Base-by-base conservation (phyloP, 441 rosid species). In the Theobroma grandiflorum region DNA sequence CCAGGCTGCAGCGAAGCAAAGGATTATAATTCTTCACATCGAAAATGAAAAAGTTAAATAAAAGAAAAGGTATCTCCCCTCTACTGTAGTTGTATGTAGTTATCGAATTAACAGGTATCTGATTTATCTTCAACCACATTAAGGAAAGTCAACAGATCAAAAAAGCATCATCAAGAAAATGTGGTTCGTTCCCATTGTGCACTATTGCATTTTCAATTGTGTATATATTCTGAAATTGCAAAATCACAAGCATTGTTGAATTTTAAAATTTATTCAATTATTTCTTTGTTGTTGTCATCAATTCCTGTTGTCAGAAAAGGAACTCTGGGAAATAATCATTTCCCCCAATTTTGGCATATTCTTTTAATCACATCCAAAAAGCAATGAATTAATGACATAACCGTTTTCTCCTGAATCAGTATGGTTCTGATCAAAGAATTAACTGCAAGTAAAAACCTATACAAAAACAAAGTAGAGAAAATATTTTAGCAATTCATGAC, bases 361-460 rank as follows among this genome's bases (percentile, higher is more conserved):
- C 52, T 55, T 20, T 55, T 22, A 55, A 42, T 38, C 64, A 73
- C 76, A 55, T 40, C 37, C 49, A 57, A 55, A 55, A 55, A 55
- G 37, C 47, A 55, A 55, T 6, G 49, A 73, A 73, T 57, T 73
- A 73, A 53, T 53, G 47, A 73, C 65, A 58, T 73, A n/a, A 55
- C 49, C 22, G n/a, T 72, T 55, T 53, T 53, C 64, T 55, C 64
- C n/a, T 10, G 63, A 72, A 43, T 55, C 76, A 72, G n/a, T 37
- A 72, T 12, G 35, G 43, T 31, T 31, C 74, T 18, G 61, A 31
- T 22, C 15, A 8, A 33, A 72, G 49, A 40, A 35, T 35, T 4
- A 33, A 53, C 49, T 72, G 63, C 22, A 37, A 26, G 38, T 35
- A 37, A 53, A 71, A 53, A 72, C 45, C 18, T 53, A 52, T 4